These are phyloP conservation scores for Lentinula novae-zelandiae DNA, from an alignment of 1,284 basidiomycete species.

Conservation along the genomic window DNA sequence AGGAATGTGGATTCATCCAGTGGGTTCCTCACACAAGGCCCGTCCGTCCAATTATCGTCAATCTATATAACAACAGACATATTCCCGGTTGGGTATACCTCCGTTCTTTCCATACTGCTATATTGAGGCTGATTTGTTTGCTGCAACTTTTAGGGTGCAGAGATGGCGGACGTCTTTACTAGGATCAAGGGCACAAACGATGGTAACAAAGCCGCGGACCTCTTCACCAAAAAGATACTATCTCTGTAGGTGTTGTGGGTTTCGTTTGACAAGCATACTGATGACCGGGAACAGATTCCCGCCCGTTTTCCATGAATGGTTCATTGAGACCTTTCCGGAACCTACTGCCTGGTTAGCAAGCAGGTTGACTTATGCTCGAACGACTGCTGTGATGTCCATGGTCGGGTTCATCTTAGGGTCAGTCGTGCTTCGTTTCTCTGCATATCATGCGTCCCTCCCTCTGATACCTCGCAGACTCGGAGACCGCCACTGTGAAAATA, in stretches of 20 bases:
- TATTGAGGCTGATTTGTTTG: not conserved
- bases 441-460: no score
- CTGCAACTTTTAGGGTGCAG: constrained; percentile 18
- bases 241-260: constrained; percentile 35
- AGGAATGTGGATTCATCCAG: constrained; percentile 97
- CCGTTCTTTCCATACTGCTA: not conserved
- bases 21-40: constrained; percentile 97
- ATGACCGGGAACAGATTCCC: constrained; percentile 49
- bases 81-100: constrained; percentile 60
- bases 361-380: constrained; percentile 84
- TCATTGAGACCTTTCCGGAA: constrained; percentile 94
- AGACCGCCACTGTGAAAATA: constrained; percentile 97
- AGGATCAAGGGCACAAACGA: constrained; percentile 52
- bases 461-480: constrained; percentile 65
- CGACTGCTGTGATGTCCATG: constrained; percentile 98
- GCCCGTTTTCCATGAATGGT: constrained; percentile 97
- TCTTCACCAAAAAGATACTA: constrained; percentile 43
- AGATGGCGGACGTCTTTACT: constrained; percentile 54
- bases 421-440: constrained; percentile 23
- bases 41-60: constrained; percentile 75
- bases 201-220: constrained; percentile 44
- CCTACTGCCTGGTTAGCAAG: constrained; percentile 93
- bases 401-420: constrained; percentile 97
- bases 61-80: constrained; percentile 66
- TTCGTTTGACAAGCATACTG: constrained; percentile 9